Conservation (phyloP, 106 monocot genomes). For the Posidonia australis region DNA sequence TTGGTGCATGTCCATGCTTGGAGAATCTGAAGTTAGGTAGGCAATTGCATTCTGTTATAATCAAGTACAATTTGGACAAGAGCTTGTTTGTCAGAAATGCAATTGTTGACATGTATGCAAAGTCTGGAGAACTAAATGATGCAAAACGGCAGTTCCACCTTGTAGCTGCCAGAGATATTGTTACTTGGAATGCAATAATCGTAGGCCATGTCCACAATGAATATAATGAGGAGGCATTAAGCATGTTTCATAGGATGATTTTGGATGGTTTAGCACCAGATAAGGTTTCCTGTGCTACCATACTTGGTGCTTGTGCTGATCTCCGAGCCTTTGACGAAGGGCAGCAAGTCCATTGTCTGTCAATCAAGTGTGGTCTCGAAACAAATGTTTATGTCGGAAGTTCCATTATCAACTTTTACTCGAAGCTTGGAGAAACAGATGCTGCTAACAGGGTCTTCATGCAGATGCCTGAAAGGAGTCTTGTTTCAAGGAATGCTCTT, state of each 20-base stretch:
- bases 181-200: slow-evolving; percentile 71
- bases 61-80: slow-evolving; percentile 27
- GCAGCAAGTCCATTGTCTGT: slow-evolving; percentile 46
- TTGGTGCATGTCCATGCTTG: slow-evolving; percentile 37
- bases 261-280: slow-evolving; percentile 26
- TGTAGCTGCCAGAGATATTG: slow-evolving; percentile 25
- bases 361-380: slow-evolving; percentile 35
- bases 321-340: slow-evolving; percentile 29
- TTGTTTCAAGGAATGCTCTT: slow-evolving; percentile 46
- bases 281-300: slow-evolving; percentile 35
- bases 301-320: slow-evolving; percentile 39
- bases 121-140: slow-evolving; percentile 37
- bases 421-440: slow-evolving; percentile 33
- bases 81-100: slow-evolving; percentile 42
- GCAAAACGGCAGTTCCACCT: slow-evolving; percentile 38
- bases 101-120: slow-evolving; percentile 58
- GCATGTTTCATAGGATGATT: slow-evolving; percentile 34
- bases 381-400: slow-evolving; percentile 40
- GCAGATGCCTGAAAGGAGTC: slow-evolving; percentile 33
- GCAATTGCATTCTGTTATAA: slow-evolving; percentile 41
- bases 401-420: slow-evolving; percentile 60
- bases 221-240: slow-evolving; percentile 32
- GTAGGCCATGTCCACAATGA: slow-evolving; percentile 29
- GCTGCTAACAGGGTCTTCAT: slow-evolving; percentile 29
- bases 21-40: slow-evolving; percentile 29